phyloP scores from a whole-genome alignment of 176 grass and related monocot genomes.

The Otatea glauca region DNA sequence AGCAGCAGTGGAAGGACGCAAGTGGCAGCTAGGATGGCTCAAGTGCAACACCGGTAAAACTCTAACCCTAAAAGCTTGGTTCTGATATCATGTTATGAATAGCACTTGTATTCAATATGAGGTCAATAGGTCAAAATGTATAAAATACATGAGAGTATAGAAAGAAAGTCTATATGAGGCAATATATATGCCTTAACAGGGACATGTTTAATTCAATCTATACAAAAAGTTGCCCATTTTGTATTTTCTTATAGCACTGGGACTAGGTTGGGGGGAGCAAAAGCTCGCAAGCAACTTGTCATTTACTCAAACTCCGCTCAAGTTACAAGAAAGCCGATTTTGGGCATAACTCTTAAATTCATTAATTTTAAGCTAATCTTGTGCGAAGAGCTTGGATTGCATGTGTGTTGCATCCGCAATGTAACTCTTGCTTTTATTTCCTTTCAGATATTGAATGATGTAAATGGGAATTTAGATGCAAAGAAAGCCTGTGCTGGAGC shows the following conservation, averaged over 20 bases:
- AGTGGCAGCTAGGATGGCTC: too few relatives aligned
- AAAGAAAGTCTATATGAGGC: too few relatives aligned
- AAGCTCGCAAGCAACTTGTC: background rate
- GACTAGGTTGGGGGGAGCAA: background rate
- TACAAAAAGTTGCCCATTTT: background rate
- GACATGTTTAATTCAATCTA: background rate
- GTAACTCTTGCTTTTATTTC: slow-evolving; percentile 33
- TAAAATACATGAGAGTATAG: too few relatives aligned
- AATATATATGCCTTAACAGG: too few relatives aligned
- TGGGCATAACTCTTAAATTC: background rate
- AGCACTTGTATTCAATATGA: too few relatives aligned
- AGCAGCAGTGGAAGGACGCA: too few relatives aligned
- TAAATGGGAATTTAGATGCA: slow-evolving; percentile 91
- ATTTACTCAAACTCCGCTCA: background rate
- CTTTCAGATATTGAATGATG: slow-evolving; percentile 94
- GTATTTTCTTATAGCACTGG: background rate
- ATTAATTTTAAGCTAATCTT: background rate
- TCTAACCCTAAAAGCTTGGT: too few relatives aligned
- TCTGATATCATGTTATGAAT: too few relatives aligned
- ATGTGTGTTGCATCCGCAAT: background rate
- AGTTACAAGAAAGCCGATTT: slow-evolving; percentile 12
- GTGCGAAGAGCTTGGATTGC: background rate
- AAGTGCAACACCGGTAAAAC: too few relatives aligned
- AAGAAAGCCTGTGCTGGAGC: slow-evolving; percentile 92
- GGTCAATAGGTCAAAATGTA: too few relatives aligned